These are phyloP conservation scores for Vitis riparia DNA, from an alignment of 164 flowering plant genomes.

Conservation along the genomic window DNA sequence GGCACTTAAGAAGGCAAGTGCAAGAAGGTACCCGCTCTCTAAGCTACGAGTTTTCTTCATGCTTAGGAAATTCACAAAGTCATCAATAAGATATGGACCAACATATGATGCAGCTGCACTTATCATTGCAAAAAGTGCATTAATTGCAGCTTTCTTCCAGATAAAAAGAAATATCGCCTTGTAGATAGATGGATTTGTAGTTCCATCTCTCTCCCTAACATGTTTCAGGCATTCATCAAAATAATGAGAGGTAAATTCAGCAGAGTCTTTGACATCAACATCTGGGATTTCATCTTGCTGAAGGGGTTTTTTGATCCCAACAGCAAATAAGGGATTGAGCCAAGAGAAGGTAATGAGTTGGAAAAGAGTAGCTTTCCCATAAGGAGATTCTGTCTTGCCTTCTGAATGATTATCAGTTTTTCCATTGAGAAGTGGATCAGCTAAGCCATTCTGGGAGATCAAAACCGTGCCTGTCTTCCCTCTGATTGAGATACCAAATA, in stretches of 20 bases:
- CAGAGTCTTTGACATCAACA: slow-evolving; percentile 68
- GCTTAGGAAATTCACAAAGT: slow-evolving; percentile 65
- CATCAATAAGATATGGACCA: slow-evolving; percentile 81
- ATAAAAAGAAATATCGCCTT: slow-evolving; percentile 56
- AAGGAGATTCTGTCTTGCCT: slow-evolving; percentile 44
- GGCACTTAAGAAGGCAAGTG: slow-evolving; percentile 68
- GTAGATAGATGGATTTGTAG: slow-evolving; percentile 61
- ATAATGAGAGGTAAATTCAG: slow-evolving; percentile 43
- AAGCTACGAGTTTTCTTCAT: slow-evolving; percentile 37
- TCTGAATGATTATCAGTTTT: slow-evolving; percentile 26
- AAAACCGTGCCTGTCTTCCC: slow-evolving; percentile 59
- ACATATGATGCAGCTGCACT: slow-evolving; percentile 76
- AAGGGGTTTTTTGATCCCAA: slow-evolving; percentile 72
- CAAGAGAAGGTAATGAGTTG: slow-evolving; percentile 89
- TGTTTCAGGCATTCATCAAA: slow-evolving; percentile 48
- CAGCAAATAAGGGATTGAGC: slow-evolving; percentile 78
- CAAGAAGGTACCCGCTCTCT: slow-evolving; percentile 68
- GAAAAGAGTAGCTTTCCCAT: slow-evolving; percentile 65
- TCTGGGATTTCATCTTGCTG: slow-evolving; percentile 81
- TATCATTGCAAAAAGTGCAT: slow-evolving; percentile 73
- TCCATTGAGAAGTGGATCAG: slow-evolving; percentile 61
- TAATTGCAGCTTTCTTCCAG: slow-evolving; percentile 79
- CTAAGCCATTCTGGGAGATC: slow-evolving; percentile 21
- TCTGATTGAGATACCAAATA: slow-evolving; percentile 45
- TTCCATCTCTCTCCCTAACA: slow-evolving; percentile 42